Conservation (phyloP, 768 basidiomycete species). For the Lactifluus subvellereus region DNA sequence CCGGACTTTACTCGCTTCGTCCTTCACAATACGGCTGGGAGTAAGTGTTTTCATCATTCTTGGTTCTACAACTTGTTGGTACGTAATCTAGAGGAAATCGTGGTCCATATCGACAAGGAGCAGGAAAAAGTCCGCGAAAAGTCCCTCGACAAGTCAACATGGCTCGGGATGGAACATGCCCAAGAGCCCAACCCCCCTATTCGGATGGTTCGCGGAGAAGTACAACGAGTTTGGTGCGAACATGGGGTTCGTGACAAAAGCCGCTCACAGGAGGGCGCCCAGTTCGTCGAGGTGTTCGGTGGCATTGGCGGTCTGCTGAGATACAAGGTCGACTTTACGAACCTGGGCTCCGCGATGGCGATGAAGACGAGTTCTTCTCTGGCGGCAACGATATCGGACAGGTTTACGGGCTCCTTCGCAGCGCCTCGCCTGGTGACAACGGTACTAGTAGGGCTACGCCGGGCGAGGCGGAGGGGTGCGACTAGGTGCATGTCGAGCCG, state of each 20-base stretch:
- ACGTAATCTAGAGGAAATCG: slow-evolving; percentile 60
- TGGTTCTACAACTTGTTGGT: background rate
- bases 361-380: slow-evolving; percentile 74
- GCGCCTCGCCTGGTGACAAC: slow-evolving; percentile 58
- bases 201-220: slow-evolving; percentile 99
- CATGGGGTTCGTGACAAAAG: slow-evolving; percentile 90
- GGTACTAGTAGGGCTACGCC: slow-evolving; percentile 54
- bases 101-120: slow-evolving; percentile 73
- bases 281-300: slow-evolving; percentile 98
- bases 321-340: slow-evolving; percentile 96
- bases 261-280: slow-evolving; percentile 92
- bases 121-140: slow-evolving; percentile 91
- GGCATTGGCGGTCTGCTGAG: slow-evolving; percentile 93
- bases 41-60: slow-evolving; percentile 35
- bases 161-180: slow-evolving; percentile 89
- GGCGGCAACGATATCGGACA: slow-evolving; percentile 81
- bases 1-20: slow-evolving; percentile 83
- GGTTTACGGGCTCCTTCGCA: slow-evolving; percentile 69
- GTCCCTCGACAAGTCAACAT: slow-evolving; percentile 93
- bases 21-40: slow-evolving; percentile 87
- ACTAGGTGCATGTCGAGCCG: background rate
- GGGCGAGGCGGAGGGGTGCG: slow-evolving; percentile 50
- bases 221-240: slow-evolving; percentile 97
- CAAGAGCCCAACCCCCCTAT: slow-evolving; percentile 76
- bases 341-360: slow-evolving; percentile 72